Evolutionary conservation across 2,329 filamentous ascomycete genomes (phyloP), one percentile per base, ranked within the genome.

Genomic region (Aureobasidium sp.): DNA sequence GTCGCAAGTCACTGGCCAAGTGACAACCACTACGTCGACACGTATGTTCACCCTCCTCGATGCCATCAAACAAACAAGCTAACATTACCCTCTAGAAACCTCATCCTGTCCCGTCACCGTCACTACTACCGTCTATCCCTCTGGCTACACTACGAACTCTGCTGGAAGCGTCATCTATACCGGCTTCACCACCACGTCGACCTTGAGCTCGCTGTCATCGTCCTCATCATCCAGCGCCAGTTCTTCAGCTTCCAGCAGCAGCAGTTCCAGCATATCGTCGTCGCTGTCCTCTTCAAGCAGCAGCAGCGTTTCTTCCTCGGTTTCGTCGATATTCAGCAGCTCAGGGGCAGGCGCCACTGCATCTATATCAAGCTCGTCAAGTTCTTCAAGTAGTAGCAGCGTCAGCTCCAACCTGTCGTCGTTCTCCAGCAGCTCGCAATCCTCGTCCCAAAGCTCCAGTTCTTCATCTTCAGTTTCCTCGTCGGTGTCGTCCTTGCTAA

Each of bases 161-260:
- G 24, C 27, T 22, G 52, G 52, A n/a, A 56, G 52, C 39, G 52
- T 56, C 7, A 33, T 56, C 15, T 56, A 56, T 24, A 56, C 52
- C 12, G 52, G 52, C 37, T 29, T 33, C 24, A 56, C 24, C 1
- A 56, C 49, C 33, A 39, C 49, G 7, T 39, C 49, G 3, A 31
- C 33, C 2, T 27, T 22, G 2, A 53, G 33, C 19, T 24, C 35
- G 31, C 31, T 33, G 1, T 12, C 31, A 8, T 33, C 31, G 9
- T 33, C 31, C 31, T 33, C 31, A 12, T 33, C 31, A 33, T 33
- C 31, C 2, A 33, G 31, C 9, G 31, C 31, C 0, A 24, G 24
- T 24, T 24, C 24, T 24, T 24, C 24, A 24, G 24, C 4, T 24
- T 33, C 31, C 1, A 33, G 31, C 9, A 33, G 31, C 3, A 50